Percentiles rank a stretch among this genome's conserved stretches.
Conservation (phyloP, 768 basidiomycete genomes). For the Boletus fagicola region DNA sequence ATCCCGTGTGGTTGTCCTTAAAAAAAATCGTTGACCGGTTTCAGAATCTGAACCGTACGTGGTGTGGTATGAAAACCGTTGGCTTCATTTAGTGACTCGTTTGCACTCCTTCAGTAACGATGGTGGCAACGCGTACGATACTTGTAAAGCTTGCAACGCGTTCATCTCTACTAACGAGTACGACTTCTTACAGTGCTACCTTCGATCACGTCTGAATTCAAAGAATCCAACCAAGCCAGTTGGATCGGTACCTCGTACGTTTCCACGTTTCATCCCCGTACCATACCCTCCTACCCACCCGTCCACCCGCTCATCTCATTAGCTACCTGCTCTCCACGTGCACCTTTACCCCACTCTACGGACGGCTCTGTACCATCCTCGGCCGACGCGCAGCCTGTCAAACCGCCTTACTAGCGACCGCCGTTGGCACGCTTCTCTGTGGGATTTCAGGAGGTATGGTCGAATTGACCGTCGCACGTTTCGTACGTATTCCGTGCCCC, state of each 20-base stretch:
- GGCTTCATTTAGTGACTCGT: background rate
- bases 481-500: slow-evolving; percentile 44
- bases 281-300: background rate
- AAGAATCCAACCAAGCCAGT: slow-evolving; percentile 29
- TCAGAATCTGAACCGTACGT: slow-evolving; percentile 18
- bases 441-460: slow-evolving; percentile 54
- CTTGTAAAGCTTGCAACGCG: background rate
- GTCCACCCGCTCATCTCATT: background rate
- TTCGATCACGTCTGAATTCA: slow-evolving; percentile 25
- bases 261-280: background rate
- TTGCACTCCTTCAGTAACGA: slow-evolving; percentile 15
- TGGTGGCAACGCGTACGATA: slow-evolving; percentile 24
- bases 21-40: background rate
- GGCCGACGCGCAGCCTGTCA: slow-evolving; percentile 69
- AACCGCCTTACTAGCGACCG: slow-evolving; percentile 56
- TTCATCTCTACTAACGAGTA: slow-evolving; percentile 6
- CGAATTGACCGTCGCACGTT: slow-evolving; percentile 64
- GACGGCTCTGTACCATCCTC: slow-evolving; percentile 70
- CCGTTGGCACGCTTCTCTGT: slow-evolving; percentile 60
- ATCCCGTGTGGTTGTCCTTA: background rate
- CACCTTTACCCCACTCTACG: slow-evolving; percentile 80
- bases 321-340: slow-evolving; percentile 69
- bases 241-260: slow-evolving; percentile 28
- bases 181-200: slow-evolving; percentile 7
- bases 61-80: background rate